Base-by-base conservation (phyloP, 192 early-diverging fungal genomes). In the Cetraspora pellucida region DNA sequence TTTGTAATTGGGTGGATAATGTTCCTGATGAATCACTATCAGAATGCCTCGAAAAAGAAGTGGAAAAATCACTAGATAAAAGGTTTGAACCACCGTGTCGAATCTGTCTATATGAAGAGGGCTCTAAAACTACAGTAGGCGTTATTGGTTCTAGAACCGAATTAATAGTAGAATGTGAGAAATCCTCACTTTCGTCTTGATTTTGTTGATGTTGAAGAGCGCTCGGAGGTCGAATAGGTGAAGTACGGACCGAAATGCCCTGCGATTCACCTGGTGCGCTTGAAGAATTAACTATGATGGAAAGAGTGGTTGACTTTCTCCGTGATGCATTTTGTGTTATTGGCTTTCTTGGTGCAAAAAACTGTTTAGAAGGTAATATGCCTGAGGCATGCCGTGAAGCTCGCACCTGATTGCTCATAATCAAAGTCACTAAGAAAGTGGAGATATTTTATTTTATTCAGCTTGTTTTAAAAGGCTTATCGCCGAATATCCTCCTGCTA, bases 301-400 rank as follows among this genome's bases (percentile, higher is more conserved):
- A 37, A 37, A n/a, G 50, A 13, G 50, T 14, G 19, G 11, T 54
- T 16, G 66, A 16, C 13, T 45, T 66, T 28, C 49, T 28, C 54
- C 28, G 31, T 10, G 14, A 31, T 52, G 61, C 45, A 31, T 25
- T 64, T 65, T 45, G 49, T 21, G 58, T 31, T 67, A 55, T 76
- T 2, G 74, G 74, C 19, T 66, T 76, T 66, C 74, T 64, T 19
- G 74, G 74, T n/a, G 74, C 47, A 66, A 76, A 76, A 55, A 76
- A 76, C 27, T 76, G 74, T 44, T 66, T 76, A 47, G 74, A 64
- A 44, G 74, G 74, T 30, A 76, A 66, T 25, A 76, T 61, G 6
- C 74, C 74, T 21, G 74, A 76, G 10, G 74, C 74, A 50, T 76
- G 74, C 11, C 74, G 60, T 37, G 74, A 76, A 11, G 59, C 45